Evolutionary conservation across 371 early-diverging fungal species (phyloP).

Genomic region (Syncephalis plumigaleata): DNA sequence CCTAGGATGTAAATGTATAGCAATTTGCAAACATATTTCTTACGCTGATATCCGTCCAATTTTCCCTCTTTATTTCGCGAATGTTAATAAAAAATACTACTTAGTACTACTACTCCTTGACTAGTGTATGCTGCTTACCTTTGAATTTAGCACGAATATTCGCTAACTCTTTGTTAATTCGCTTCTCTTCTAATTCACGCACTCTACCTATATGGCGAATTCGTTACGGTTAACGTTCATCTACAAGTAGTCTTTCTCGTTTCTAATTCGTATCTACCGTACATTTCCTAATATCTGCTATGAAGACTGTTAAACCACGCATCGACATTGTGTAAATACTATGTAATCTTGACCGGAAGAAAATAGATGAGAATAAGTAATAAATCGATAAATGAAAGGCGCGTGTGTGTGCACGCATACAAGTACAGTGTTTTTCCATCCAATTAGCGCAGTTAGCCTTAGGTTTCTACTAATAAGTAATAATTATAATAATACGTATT

Average conservation of each 20-base stretch:
- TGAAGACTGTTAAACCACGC: constrained; percentile 76
- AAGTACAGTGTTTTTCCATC: no score
- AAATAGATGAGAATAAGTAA: no score
- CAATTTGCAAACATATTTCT: constrained; percentile 95
- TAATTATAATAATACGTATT: no score
- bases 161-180: constrained; percentile 97
- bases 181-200: constrained; percentile 87
- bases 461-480: no score
- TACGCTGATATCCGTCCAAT: constrained; percentile 92
- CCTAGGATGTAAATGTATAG: constrained; percentile 97
- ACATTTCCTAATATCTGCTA: constrained; percentile 59
- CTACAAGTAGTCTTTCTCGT: background rate
- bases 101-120: no score
- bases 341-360: no score
- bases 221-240: no score
- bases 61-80: constrained; percentile 50
- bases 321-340: constrained; percentile 17
- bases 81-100: no score
- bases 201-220: constrained; percentile 88
- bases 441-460: no score
- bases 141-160: constrained; percentile 96
- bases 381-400: no score
- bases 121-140: constrained; percentile 28
- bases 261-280: constrained; percentile 1
- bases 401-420: no score